Conservation (phyloP, 495 filamentous ascomycete species). For the Lophiotrema nucula region DNA sequence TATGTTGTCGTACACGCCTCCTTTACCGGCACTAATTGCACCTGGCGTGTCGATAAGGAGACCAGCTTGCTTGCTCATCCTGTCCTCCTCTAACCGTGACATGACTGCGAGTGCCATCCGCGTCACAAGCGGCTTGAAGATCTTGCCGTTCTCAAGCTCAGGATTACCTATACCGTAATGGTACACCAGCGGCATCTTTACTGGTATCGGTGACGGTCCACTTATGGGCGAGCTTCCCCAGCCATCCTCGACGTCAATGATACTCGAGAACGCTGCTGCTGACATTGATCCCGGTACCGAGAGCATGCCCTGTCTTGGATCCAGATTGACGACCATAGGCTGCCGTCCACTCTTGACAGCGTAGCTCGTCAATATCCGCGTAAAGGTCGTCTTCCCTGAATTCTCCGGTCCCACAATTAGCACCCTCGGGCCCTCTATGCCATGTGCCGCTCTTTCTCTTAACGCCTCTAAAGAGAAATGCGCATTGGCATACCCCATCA, state of each 20-base stretch:
- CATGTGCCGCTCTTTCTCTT: constrained; percentile 49
- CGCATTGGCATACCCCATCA: constrained; percentile 77
- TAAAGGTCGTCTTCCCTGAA: constrained; percentile 80
- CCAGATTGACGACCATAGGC: constrained; percentile 81
- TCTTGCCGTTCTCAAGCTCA: constrained; percentile 72
- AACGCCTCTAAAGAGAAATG: constrained; percentile 79
- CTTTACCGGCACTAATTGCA: constrained; percentile 59
- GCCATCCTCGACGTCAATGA: constrained; percentile 87
- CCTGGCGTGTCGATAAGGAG: constrained; percentile 86
- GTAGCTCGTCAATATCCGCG: constrained; percentile 78
- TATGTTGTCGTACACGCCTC: constrained; percentile 65
- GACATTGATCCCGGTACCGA: constrained; percentile 81
- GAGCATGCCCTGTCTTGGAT: constrained; percentile 82
- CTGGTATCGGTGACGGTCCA: constrained; percentile 80
- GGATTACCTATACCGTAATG: constrained; percentile 75
- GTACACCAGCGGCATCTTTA: constrained; percentile 91
- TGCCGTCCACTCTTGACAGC: constrained; percentile 72
- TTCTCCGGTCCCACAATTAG: constrained; percentile 79
- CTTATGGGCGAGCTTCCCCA: constrained; percentile 90
- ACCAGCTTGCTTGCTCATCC: constrained; percentile 65
- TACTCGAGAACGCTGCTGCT: constrained; percentile 74
- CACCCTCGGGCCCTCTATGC: constrained; percentile 61
- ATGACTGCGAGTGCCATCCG: constrained; percentile 77
- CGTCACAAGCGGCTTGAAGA: constrained; percentile 72
- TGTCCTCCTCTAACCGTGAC: constrained; percentile 76